Evolutionary conservation across 139 green algal genomes (phyloP).

Genomic region (Pseudopediastrum boryanum): DNA sequence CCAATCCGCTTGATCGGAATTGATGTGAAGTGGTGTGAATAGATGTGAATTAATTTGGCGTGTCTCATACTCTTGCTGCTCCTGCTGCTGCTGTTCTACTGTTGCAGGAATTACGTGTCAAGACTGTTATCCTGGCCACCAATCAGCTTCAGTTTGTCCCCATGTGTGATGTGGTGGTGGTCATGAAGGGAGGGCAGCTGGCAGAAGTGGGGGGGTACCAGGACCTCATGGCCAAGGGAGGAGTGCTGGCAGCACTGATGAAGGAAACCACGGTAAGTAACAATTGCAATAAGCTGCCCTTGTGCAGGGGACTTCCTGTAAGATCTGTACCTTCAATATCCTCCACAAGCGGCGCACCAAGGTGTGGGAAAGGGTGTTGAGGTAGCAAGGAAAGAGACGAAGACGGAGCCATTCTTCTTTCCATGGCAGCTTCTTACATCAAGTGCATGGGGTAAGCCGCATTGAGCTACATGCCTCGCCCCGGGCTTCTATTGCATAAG

Average conservation of each 20-base stretch:
- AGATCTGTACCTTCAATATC: no score
- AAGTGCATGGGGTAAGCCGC: no score
- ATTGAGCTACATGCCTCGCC: no score
- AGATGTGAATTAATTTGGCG: no score
- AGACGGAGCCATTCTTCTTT: no score
- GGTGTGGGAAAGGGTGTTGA: no score
- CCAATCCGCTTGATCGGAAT: neutral
- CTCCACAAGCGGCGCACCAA: no score
- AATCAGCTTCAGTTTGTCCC: slow-evolving; percentile 64
- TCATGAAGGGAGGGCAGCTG: slow-evolving; percentile 46
- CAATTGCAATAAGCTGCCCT: neutral
- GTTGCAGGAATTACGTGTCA: slow-evolving; percentile 37
- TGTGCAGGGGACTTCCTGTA: no score
- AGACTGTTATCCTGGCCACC: slow-evolving; percentile 60
- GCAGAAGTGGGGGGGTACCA: slow-evolving; percentile 48
- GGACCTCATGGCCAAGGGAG: slow-evolving; percentile 39
- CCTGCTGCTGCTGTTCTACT: neutral
- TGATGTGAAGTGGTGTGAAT: no score
- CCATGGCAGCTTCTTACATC: no score
- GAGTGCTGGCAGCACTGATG: slow-evolving; percentile 63
- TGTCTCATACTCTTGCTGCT: neutral
- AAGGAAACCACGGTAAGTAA: slow-evolving; percentile 41
- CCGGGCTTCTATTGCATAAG: no score
- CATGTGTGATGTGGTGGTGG: slow-evolving; percentile 52
- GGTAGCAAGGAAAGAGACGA: no score